phyloP scores from a whole-genome alignment of 2,329 filamentous ascomycete genomes.

The Sclerotinia sclerotiorum region DNA sequence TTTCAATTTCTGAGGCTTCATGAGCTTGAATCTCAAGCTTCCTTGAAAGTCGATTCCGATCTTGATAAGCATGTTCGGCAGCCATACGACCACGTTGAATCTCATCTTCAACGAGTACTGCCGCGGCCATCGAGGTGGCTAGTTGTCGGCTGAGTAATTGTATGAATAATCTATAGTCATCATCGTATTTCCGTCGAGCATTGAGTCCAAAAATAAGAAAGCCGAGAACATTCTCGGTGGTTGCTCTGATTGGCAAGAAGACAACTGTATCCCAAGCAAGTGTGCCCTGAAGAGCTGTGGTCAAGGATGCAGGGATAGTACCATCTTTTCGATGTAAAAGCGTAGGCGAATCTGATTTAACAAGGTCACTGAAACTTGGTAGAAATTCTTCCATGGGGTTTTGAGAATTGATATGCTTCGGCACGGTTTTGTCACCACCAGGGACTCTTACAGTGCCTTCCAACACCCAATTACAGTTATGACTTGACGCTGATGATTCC shows the following conservation, averaged over 20 bases:
- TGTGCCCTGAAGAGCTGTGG: background rate
- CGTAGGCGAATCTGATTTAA: conserved; percentile 15
- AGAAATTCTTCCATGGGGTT: conserved; percentile 11
- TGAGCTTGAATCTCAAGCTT: conserved; percentile 59
- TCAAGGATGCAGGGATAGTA: conserved; percentile 1
- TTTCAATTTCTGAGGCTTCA: conserved; percentile 52
- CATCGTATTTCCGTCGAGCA: conserved; percentile 73
- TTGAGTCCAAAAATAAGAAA: conserved; percentile 80
- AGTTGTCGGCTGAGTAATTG: conserved; percentile 73
- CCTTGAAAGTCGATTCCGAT: conserved; percentile 70
- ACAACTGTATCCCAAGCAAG: conserved; percentile 2
- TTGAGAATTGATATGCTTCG: conserved; percentile 10
- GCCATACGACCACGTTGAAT: conserved; percentile 72
- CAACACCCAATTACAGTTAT: conserved; percentile 29
- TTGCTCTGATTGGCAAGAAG: conserved; percentile 40
- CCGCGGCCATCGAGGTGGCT: conserved; percentile 76
- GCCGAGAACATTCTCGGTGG: conserved; percentile 69
- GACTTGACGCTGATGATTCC: conserved; percentile 28
- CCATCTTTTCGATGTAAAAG: conserved; percentile 8
- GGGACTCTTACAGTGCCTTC: conserved; percentile 30
- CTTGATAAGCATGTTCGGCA: conserved; percentile 70
- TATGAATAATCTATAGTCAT: conserved; percentile 77
- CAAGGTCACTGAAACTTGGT: conserved; percentile 4
- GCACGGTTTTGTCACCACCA: background rate
- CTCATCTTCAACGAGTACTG: conserved; percentile 81